A percentile compares a stretch with the other conserved stretches of the same genome.
phyloP scores from a whole-genome alignment of 2,329 filamentous ascomycete genomes.

The Hyphodiscus sp. region DNA sequence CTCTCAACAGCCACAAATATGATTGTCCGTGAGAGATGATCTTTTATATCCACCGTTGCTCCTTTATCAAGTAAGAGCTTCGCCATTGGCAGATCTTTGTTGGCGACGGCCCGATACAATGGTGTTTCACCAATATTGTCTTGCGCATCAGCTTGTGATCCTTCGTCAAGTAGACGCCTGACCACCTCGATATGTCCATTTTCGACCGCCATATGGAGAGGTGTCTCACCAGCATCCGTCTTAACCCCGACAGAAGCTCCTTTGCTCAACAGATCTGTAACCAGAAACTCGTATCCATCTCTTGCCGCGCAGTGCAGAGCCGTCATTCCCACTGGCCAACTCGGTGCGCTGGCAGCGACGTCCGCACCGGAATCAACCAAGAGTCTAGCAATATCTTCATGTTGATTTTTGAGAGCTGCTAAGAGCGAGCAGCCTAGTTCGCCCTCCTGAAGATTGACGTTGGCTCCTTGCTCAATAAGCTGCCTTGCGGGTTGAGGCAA shows the following conservation, averaged over 20 bases:
- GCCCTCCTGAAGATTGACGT: background rate
- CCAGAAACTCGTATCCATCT: background rate
- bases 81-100: background rate
- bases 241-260: background rate
- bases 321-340: background rate
- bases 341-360: background rate
- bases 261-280: background rate
- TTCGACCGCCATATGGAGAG: constrained; percentile 1
- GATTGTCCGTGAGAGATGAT: background rate
- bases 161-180: background rate
- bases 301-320: background rate
- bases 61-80: background rate
- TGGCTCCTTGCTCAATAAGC: background rate
- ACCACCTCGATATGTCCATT: background rate
- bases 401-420: background rate
- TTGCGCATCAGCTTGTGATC: constrained; percentile 2
- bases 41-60: background rate
- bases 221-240: background rate
- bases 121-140: background rate
- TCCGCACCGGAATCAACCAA: background rate
- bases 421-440: background rate
- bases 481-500: background rate
- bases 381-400: background rate
- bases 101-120: background rate
- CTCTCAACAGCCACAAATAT: background rate